phyloP scores from a whole-genome alignment of 2,329 filamentous ascomycete species.

The Sarocladiaceae sp. region DNA sequence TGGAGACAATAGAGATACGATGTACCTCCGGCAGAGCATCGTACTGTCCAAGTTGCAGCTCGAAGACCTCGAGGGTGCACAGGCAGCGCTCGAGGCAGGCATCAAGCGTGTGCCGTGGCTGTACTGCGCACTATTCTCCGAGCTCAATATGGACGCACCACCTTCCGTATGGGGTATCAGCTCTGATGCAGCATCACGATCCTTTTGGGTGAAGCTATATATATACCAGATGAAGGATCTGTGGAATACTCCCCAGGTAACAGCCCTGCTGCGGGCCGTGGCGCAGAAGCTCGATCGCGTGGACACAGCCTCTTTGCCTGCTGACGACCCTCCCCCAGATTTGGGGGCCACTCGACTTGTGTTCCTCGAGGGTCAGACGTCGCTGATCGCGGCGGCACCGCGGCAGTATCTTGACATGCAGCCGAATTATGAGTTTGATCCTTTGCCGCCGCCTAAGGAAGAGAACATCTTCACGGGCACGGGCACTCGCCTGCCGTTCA shows the following conservation, averaged over 20 bases:
- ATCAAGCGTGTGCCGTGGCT: slow-evolving; percentile 80
- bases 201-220: slow-evolving; percentile 73
- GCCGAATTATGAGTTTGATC: slow-evolving; percentile 75
- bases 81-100: slow-evolving; percentile 59
- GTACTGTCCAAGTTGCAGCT: slow-evolving; percentile 72
- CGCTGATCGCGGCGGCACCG: slow-evolving; percentile 67
- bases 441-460: slow-evolving; percentile 64
- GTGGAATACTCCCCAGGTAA: slow-evolving; percentile 77
- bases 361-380: slow-evolving; percentile 70
- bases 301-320: slow-evolving; percentile 32
- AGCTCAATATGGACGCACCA: slow-evolving; percentile 73
- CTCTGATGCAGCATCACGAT: slow-evolving; percentile 55
- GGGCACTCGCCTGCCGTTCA: slow-evolving; percentile 24
- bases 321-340: slow-evolving; percentile 33
- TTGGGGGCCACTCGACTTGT: slow-evolving; percentile 67
- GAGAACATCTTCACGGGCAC: slow-evolving; percentile 47
- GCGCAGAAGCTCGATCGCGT: slow-evolving; percentile 51
- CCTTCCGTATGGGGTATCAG: slow-evolving; percentile 78
- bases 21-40: slow-evolving; percentile 72
- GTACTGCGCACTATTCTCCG: slow-evolving; percentile 73
- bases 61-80: slow-evolving; percentile 61
- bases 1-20: slow-evolving; percentile 38
- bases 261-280: slow-evolving; percentile 64
- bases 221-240: slow-evolving; percentile 72
- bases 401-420: slow-evolving; percentile 56